Conservation (phyloP, 306 rosid species). For the Cicer cuneatum region DNA sequence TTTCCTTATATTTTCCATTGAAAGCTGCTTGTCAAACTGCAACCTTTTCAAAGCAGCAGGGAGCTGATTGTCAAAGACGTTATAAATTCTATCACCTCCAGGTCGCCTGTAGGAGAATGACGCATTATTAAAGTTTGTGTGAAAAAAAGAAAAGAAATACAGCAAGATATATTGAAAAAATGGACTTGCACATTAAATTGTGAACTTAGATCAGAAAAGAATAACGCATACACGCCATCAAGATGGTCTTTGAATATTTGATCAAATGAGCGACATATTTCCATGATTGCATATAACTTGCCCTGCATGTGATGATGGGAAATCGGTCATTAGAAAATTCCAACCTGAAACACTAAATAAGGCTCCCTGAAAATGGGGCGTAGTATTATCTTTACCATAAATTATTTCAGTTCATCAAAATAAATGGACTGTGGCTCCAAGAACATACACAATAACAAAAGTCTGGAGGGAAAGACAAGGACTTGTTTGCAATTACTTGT, state of each 20-base stretch:
- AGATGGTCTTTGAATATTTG: slow-evolving; percentile 94
- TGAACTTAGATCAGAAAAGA: slow-evolving; percentile 24
- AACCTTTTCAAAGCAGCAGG: slow-evolving; percentile 89
- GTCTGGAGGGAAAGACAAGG: slow-evolving; percentile 13
- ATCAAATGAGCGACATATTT: slow-evolving; percentile 87
- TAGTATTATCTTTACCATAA: slow-evolving; percentile 23
- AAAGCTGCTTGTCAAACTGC: slow-evolving; percentile 92
- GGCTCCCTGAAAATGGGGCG: slow-evolving; percentile 15
- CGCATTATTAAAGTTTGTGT: slow-evolving; percentile 31
- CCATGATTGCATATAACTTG: slow-evolving; percentile 84
- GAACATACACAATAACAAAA: background rate
- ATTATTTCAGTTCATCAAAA: slow-evolving; percentile 31
- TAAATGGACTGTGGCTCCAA: background rate
- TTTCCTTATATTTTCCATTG: slow-evolving; percentile 92
- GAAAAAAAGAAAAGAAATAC: slow-evolving; percentile 1
- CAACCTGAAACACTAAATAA: slow-evolving; percentile 1
- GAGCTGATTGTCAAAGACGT: slow-evolving; percentile 91
- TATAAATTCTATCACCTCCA: slow-evolving; percentile 91
- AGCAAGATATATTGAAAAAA: slow-evolving; percentile 18
- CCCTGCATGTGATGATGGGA: slow-evolving; percentile 68
- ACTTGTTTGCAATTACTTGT: slow-evolving; percentile 16
- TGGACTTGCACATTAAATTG: slow-evolving; percentile 3
- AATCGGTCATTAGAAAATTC: slow-evolving; percentile 45
- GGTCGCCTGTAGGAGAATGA: slow-evolving; percentile 67
- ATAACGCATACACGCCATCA: slow-evolving; percentile 84